These are phyloP conservation scores for Triticum aestivum DNA, from an alignment of 176 grass and related monocot genomes.

Conservation along the genomic window DNA sequence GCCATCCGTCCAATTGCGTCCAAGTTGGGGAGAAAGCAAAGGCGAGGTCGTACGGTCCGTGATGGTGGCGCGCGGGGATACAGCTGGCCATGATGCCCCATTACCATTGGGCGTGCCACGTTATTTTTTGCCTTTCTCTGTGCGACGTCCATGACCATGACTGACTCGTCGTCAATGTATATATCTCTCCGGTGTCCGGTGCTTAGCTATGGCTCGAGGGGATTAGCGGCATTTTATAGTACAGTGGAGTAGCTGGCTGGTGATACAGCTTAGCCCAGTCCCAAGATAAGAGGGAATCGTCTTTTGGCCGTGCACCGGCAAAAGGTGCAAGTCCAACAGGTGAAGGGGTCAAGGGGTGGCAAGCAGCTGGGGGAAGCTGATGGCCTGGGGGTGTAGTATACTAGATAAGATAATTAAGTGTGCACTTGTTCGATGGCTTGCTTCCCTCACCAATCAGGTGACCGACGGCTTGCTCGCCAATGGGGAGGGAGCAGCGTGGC, in stretches of 20 bases:
- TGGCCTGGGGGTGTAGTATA: neutral
- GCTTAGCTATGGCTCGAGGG: constrained; percentile 7
- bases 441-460: neutral
- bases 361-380: neutral
- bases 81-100: constrained; percentile 25
- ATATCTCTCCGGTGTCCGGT: neutral
- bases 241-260: constrained; percentile 1
- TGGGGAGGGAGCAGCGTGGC: neutral
- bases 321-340: neutral
- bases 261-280: neutral
- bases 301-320: neutral
- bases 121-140: neutral
- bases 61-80: neutral
- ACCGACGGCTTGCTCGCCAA: neutral
- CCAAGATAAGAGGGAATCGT: constrained; percentile 46
- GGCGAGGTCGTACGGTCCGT: neutral
- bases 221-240: constrained; percentile 22
- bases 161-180: neutral
- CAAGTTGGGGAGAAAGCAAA: neutral
- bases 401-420: constrained; percentile 1
- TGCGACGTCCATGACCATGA: neutral
- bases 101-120: constrained; percentile 9
- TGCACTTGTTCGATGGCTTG: constrained; percentile 20
- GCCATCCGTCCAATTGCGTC: neutral
- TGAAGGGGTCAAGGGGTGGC: neutral